These are phyloP conservation scores for Rutidosis leptorrhynchoides DNA, from an alignment of 129 eudicot species.

Conservation along the genomic window DNA sequence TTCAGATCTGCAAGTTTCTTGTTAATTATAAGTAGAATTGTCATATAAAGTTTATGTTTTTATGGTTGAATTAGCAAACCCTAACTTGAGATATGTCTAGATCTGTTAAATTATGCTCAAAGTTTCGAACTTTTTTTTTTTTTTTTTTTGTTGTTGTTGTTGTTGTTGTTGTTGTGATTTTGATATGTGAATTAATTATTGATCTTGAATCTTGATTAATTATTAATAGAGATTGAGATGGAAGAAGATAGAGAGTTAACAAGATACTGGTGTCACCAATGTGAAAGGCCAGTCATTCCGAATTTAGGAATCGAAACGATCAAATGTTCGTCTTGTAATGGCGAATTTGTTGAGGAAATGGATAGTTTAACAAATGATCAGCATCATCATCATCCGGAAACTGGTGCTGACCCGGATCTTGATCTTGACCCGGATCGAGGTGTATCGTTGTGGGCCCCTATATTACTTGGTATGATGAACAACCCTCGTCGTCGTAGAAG, in stretches of 20 bases:
- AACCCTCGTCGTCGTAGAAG: slow-evolving; percentile 60
- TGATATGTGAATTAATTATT: slow-evolving; percentile 5
- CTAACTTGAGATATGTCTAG: neutral
- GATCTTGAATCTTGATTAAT: neutral
- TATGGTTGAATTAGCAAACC: slow-evolving; percentile 1
- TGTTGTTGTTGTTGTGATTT: neutral
- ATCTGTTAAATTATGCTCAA: neutral
- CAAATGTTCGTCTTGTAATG: slow-evolving; percentile 61
- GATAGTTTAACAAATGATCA: slow-evolving; percentile 27
- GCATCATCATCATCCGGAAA: slow-evolving; percentile 25
- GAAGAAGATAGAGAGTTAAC: slow-evolving; percentile 55
- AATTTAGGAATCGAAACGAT: slow-evolving; percentile 48
- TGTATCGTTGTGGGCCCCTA: slow-evolving; percentile 75
- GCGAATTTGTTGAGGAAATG: slow-evolving; percentile 75
- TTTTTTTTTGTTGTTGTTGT: neutral
- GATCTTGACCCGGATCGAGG: slow-evolving; percentile 55
- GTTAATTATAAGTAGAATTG: neutral
- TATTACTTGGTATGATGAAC: slow-evolving; percentile 78
- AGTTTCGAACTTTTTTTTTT: neutral
- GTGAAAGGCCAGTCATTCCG: slow-evolving; percentile 50
- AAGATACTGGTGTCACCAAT: slow-evolving; percentile 66
- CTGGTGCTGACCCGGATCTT: slow-evolving; percentile 17
- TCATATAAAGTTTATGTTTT: neutral
- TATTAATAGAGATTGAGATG: slow-evolving; percentile 37
- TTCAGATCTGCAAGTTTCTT: neutral